Evolutionary conservation across 1,284 basidiomycete species (phyloP).

Genomic region (Trichosporon ovoides): DNA sequence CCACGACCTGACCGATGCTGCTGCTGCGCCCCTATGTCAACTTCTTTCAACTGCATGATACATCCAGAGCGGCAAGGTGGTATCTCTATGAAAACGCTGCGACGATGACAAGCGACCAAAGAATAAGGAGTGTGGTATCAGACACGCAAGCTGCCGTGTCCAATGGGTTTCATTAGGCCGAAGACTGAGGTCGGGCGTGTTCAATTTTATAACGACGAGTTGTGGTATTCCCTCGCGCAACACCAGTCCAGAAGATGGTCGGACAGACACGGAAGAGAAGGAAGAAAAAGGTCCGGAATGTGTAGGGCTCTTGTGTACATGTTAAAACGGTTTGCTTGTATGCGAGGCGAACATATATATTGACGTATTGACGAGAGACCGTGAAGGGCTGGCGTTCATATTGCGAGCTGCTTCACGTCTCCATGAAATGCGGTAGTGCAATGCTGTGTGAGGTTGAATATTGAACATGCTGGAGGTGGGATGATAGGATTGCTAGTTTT

Average conservation of each 20-base stretch:
- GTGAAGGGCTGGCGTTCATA: not conserved
- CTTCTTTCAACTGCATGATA: slow-evolving; percentile 6
- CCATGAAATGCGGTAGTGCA: slow-evolving; percentile 9
- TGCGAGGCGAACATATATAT: slow-evolving; percentile 2
- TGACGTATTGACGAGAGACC: not conserved
- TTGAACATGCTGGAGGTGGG: slow-evolving; percentile 14
- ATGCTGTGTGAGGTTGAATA: slow-evolving; percentile 12
- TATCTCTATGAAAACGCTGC: slow-evolving; percentile 5
- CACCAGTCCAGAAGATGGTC: slow-evolving; percentile 1
- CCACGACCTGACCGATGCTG: no score
- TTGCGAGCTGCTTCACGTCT: slow-evolving; percentile 4
- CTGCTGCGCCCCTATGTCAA: not conserved
- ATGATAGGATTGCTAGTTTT: not conserved
- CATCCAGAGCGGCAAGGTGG: slow-evolving; percentile 1
- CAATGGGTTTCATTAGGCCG: not conserved
- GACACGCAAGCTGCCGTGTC: not conserved
- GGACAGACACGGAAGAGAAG: not conserved
- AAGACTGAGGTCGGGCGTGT: not conserved
- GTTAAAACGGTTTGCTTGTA: slow-evolving; percentile 3
- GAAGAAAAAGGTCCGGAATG: not conserved
- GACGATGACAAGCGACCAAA: not conserved
- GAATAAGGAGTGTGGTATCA: not conserved
- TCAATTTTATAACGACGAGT: slow-evolving; percentile 3
- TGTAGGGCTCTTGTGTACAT: slow-evolving; percentile 5
- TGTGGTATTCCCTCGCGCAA: slow-evolving; percentile 2